These are phyloP conservation scores for Synchytrium microbalum DNA, from an alignment of 371 early-diverging fungal genomes.

Conservation along the genomic window DNA sequence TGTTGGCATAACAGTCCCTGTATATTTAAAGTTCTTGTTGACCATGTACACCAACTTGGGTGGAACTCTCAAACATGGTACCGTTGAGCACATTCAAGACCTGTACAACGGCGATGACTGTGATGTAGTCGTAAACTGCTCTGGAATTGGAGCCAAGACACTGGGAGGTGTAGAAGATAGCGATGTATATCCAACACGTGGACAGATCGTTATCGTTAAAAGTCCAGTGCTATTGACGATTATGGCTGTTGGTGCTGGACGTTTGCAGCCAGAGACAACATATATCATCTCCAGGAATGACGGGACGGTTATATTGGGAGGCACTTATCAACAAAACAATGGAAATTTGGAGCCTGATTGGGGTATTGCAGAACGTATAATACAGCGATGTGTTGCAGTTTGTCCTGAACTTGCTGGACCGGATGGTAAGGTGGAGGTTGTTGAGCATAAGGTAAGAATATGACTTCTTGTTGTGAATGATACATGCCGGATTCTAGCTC, in stretches of 20 bases:
- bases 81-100: slow-evolving; percentile 46
- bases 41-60: slow-evolving; percentile 44
- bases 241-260: neutral
- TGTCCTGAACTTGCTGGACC: slow-evolving; percentile 38
- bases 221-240: slow-evolving; percentile 42
- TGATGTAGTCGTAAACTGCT: slow-evolving; percentile 63
- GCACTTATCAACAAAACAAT: slow-evolving; percentile 45
- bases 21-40: slow-evolving; percentile 58
- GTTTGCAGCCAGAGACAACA: slow-evolving; percentile 29
- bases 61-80: slow-evolving; percentile 37
- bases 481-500: too few species aligned
- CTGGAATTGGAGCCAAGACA: slow-evolving; percentile 54
- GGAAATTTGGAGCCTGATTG: slow-evolving; percentile 22
- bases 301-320: slow-evolving; percentile 69
- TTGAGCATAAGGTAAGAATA: too few species aligned
- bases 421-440: too few species aligned
- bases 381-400: slow-evolving; percentile 35
- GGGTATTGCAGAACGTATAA: slow-evolving; percentile 31
- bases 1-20: slow-evolving; percentile 45
- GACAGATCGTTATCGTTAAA: slow-evolving; percentile 60
- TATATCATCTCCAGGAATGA: slow-evolving; percentile 75
- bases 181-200: slow-evolving; percentile 57
- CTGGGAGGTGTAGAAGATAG: slow-evolving; percentile 65
- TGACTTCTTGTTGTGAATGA: too few species aligned
- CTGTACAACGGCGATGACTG: slow-evolving; percentile 15